Conservation (phyloP, 2,329 filamentous ascomycete species). For the Colletotrichum tanaceti region DNA sequence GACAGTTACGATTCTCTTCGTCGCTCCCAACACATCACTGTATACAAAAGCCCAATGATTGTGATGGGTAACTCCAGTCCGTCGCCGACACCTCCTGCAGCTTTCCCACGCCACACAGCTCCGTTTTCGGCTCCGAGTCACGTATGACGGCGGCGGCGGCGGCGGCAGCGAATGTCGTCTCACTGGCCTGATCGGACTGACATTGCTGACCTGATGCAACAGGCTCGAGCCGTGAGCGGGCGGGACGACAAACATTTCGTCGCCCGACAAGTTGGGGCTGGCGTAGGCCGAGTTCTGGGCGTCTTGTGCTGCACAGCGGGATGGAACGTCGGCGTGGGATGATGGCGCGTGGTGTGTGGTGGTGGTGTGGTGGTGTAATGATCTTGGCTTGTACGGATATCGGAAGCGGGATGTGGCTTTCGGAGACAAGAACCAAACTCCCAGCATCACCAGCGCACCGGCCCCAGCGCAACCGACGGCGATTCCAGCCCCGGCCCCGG, state of each 20-base stretch:
- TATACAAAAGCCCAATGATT: slow-evolving; percentile 12
- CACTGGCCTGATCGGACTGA: slow-evolving; percentile 23
- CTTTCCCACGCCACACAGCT: slow-evolving; percentile 19
- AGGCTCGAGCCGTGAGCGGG: slow-evolving; percentile 9
- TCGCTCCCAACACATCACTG: not conserved
- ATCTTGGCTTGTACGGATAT: no score
- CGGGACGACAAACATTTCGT: no score
- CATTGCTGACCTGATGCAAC: slow-evolving; percentile 23
- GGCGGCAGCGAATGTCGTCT: slow-evolving; percentile 30
- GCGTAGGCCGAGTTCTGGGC: no score
- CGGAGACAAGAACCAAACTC: no score
- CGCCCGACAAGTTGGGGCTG: no score
- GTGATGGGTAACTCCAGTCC: slow-evolving; percentile 13
- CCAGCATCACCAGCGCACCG: slow-evolving; percentile 16
- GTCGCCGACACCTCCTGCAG: slow-evolving; percentile 29
- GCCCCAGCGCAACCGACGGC: no score
- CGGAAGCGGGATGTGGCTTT: no score
- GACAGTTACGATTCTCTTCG: not conserved
- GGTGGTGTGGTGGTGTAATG: no score
- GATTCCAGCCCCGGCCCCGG: no score
- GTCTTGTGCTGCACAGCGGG: no score
- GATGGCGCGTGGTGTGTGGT: no score
- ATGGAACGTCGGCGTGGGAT: no score
- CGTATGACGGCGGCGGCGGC: slow-evolving; percentile 33
- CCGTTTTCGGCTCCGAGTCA: slow-evolving; percentile 20